Conservation (phyloP, 768 basidiomycete species). For the Ramaria rubella region DNA sequence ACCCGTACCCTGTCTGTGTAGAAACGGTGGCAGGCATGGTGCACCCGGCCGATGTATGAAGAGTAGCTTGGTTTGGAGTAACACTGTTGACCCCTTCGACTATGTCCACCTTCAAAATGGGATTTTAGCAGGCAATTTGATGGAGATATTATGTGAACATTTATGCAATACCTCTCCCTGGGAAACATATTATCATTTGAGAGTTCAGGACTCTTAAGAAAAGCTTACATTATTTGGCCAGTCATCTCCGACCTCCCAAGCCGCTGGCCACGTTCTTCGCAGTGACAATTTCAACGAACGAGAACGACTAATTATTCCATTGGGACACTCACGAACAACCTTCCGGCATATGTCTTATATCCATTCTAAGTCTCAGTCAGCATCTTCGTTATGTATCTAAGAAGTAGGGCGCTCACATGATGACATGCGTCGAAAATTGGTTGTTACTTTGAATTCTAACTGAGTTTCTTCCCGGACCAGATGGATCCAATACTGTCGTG, state of each 20-base stretch:
- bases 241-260: constrained; percentile 44
- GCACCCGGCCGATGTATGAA: constrained; percentile 52
- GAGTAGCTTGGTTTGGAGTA: constrained; percentile 42
- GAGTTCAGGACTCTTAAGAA: neutral
- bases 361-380: constrained; percentile 28
- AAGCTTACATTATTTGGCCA: constrained; percentile 43
- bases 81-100: constrained; percentile 50
- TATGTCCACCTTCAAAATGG: constrained; percentile 20
- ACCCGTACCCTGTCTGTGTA: constrained; percentile 40
- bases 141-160: neutral
- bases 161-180: constrained; percentile 32
- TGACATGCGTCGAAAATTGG: constrained; percentile 45
- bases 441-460: constrained; percentile 51
- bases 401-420: constrained; percentile 37
- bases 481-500: constrained; percentile 38
- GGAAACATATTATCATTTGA: neutral
- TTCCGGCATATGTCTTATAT: constrained; percentile 54
- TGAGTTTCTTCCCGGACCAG: constrained; percentile 51
- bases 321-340: constrained; percentile 45
- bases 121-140: neutral
- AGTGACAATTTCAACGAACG: constrained; percentile 5
- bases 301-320: constrained; percentile 7
- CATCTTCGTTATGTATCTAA: neutral
- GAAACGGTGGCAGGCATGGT: constrained; percentile 47
- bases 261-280: constrained; percentile 45